Evolutionary conservation across 1,284 basidiomycete genomes (phyloP), one percentile per base, ranked within the genome.

Genomic region (Neonothopanus nambi): DNA sequence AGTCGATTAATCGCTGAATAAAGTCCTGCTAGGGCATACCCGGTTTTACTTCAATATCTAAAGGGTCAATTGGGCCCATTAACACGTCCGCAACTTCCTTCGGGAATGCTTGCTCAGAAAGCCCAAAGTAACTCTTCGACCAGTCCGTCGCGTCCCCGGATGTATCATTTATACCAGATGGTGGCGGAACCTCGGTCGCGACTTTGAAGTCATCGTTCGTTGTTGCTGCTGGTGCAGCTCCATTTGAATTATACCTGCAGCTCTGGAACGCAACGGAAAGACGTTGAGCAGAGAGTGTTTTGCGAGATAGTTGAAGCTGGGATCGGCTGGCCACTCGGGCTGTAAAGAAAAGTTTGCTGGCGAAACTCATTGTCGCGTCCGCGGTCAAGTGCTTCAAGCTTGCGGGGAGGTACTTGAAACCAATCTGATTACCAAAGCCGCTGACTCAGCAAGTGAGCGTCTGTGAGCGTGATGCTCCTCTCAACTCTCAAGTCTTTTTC

Each of bases 41-140:
- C 55, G 95, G 95, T 68, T 98, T 98, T 49, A 97, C 88, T 73
- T 98, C 95, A 20, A 98, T 81, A 67, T 98, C 94, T 44, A 78
- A 58, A 8, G 87, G 79, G 47, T 91, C 82, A 20, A 98, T 64
- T 3, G 93, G 89, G 7, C 86, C 81, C 63, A 91, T 76, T 23
- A 98, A 72, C 1, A 91, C 69, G 1, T 92, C 84, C 0, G 89
- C 79, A 46, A 84, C 79, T 54, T 97, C 90, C 59, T 81, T 84
- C 3, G 84, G 66, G 69, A 98, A 98, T 1, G 95, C 87, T 65
- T 86, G 75, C 3, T 78, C 71, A 7, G 90, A 91, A 38, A 98
- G 74, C 0, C 96, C 96, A 53, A 84, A 75, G 67, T 95, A 98
- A 63, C 87, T 91, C 60, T 82, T 89, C 1, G 89, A 90, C 96